Evolutionary conservation across 441 rosid species (phyloP).

Genomic region (Bruguiera hainesii): DNA sequence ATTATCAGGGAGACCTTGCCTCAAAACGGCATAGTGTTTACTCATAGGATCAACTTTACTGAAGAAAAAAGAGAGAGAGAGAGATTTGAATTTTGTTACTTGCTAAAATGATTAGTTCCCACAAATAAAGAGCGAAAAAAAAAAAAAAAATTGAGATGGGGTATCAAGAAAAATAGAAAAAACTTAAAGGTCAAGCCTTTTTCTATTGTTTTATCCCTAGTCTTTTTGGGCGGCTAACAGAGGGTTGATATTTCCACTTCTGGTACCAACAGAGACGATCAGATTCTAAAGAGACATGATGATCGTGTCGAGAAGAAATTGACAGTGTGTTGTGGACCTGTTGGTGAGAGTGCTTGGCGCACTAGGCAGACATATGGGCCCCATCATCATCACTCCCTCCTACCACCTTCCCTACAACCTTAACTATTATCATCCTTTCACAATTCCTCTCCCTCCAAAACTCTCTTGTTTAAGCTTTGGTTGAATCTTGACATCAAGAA

Average conservation of each 20-base stretch:
- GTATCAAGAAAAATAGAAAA: too few species aligned
- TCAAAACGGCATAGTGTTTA: too few species aligned
- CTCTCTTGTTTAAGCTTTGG: conserved; percentile 6
- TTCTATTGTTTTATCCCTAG: too few species aligned
- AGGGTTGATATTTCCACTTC: background rate
- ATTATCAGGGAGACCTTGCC: too few species aligned
- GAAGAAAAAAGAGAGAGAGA: too few species aligned
- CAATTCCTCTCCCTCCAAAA: background rate
- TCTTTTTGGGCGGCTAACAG: too few species aligned
- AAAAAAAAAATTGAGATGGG: too few species aligned
- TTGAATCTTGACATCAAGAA: conserved; percentile 5
- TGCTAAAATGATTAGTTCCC: too few species aligned
- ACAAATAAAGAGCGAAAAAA: too few species aligned
- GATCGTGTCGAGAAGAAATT: conserved; percentile 33
- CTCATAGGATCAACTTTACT: too few species aligned
- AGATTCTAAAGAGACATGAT: conserved; percentile 44
- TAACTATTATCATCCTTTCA: background rate
- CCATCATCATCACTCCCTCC: conserved; percentile 62
- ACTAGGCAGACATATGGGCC: conserved; percentile 73
- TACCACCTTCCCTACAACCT: conserved; percentile 33
- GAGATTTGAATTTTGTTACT: too few species aligned
- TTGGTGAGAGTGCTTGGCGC: conserved; percentile 58
- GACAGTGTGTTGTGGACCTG: conserved; percentile 24
- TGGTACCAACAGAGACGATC: conserved; percentile 16
- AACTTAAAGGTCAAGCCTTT: too few species aligned